phyloP scores from a whole-genome alignment of 352 stramenopile genomes.

The Globisporangium perplexum region DNA sequence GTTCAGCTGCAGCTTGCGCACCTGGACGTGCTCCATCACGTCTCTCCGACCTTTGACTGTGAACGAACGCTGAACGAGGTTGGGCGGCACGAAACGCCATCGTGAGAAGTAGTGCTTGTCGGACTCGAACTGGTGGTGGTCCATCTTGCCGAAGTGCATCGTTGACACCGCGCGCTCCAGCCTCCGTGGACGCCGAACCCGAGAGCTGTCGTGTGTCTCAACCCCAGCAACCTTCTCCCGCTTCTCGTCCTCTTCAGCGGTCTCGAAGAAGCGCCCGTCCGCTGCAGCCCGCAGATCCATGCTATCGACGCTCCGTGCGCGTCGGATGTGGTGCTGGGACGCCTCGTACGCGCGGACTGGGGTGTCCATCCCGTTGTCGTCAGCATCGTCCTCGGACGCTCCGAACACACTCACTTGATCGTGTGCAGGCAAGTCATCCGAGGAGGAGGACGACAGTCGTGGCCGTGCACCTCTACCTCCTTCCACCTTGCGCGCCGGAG shows the following conservation, averaged over 20 bases:
- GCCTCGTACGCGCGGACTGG: neutral
- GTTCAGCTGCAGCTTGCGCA: conserved; percentile 72
- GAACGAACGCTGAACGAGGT: conserved; percentile 51
- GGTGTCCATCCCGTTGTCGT: too few species aligned
- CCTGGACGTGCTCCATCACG: conserved; percentile 32
- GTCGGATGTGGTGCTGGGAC: conserved; percentile 10
- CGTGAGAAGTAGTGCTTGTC: conserved; percentile 27
- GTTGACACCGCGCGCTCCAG: conserved; percentile 28
- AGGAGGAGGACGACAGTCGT: conserved; percentile 2
- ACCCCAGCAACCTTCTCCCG: neutral
- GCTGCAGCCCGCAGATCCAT: conserved; percentile 10
- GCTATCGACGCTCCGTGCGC: conserved; percentile 20
- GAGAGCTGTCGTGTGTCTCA: conserved; percentile 3
- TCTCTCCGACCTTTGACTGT: conserved; percentile 14
- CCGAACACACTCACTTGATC: neutral
- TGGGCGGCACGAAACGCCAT: conserved; percentile 60
- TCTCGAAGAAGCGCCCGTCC: neutral
- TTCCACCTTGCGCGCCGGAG: conserved; percentile 14
- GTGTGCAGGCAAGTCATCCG: conserved; percentile 4
- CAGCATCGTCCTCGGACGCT: neutral
- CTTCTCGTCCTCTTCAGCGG: neutral
- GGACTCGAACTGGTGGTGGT: conserved; percentile 25
- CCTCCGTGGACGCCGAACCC: neutral
- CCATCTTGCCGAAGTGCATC: conserved; percentile 23
- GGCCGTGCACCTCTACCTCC: neutral